These are phyloP conservation scores for Lasiosphaeriaceae sp. DNA, from an alignment of 495 filamentous ascomycete genomes.

Conservation along the genomic window DNA sequence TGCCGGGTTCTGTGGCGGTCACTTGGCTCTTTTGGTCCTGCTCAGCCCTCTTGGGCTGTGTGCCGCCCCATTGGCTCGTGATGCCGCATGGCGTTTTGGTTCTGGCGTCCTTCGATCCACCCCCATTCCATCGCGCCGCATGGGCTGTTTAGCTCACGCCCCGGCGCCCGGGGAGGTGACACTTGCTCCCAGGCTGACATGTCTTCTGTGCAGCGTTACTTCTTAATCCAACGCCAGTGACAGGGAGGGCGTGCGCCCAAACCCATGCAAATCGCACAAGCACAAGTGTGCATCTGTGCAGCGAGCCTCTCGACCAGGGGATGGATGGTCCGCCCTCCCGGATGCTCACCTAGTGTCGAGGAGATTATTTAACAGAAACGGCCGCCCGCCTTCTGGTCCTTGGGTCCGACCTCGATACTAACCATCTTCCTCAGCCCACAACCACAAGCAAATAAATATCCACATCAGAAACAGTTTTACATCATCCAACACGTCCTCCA, in stretches of 20 bases:
- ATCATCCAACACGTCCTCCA: conserved; percentile 2
- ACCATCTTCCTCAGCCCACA: conserved; percentile 5
- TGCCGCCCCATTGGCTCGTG: conserved; percentile 6
- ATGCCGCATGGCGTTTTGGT: neutral
- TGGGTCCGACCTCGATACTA: neutral
- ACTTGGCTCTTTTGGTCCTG: conserved; percentile 11
- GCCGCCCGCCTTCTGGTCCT: conserved; percentile 5
- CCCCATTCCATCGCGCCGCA: conserved; percentile 5
- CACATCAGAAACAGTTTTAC: conserved; percentile 9
- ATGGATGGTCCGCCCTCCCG: conserved; percentile 3
- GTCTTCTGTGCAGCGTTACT: too few relatives aligned
- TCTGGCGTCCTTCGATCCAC: neutral
- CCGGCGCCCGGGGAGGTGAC: neutral
- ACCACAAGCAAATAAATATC: neutral
- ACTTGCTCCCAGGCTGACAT: neutral
- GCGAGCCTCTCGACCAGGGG: neutral
- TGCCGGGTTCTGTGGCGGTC: conserved; percentile 10
- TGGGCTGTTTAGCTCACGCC: neutral
- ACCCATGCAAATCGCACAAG: neutral
- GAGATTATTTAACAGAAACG: conserved; percentile 10
- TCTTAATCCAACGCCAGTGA: neutral
- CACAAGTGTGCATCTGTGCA: neutral
- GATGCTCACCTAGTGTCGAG: conserved; percentile 7
- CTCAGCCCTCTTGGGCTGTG: conserved; percentile 18
- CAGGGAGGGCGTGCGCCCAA: conserved; percentile 3